Evolutionary conservation across 2,329 filamentous ascomycete species (phyloP), one percentile per base, ranked within the genome.

Genomic region (Akanthomyces uredinophilus): DNA sequence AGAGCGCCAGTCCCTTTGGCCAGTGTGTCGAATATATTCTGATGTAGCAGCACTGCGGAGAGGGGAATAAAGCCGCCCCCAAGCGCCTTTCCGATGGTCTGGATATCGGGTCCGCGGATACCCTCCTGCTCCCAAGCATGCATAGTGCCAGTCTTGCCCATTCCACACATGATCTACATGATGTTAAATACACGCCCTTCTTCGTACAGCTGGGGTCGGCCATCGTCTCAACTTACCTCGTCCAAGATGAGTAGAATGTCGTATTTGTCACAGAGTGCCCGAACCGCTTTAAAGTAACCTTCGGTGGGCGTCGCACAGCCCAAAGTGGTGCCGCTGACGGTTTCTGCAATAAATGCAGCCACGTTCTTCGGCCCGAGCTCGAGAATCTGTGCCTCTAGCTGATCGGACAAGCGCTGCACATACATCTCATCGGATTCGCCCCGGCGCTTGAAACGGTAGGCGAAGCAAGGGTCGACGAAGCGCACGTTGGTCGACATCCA

Each of bases 171-270:
- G 46, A 92, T 94, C 91, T 59, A 27, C n/a, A 16, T 5, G 29
- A 60, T 3, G 3, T 22, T 27, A 35, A n/a, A 5, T 18, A 16
- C 4, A 27, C 27, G 22, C 11, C 4, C 16, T 27, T 5, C 7
- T 14, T 49, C n/a, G 20, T 44, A 13, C 32, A 37, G 32, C 3
- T 13, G 8, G 13, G 32, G 5, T 37, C 32, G 13, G 3, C 13
- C 8, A 3, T 43, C 5, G 11, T 52, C 18, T 39, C 14, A 56
- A 56, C 53, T 8, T 46, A 56, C 53, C 41, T 61, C 58, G 24
- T 79, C 91, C 0, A 94, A 75, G 50, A 94, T 87, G 22, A 95
- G 78, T 0, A 95, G 81, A 0, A 87, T 85, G 0, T 87, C 90
- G 68, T 94, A 80, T 64, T 83, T 84, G 58, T 87, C 81, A 70